These are phyloP conservation scores for Angophora floribunda DNA, from an alignment of 345 rosid species.

Conservation along the genomic window DNA sequence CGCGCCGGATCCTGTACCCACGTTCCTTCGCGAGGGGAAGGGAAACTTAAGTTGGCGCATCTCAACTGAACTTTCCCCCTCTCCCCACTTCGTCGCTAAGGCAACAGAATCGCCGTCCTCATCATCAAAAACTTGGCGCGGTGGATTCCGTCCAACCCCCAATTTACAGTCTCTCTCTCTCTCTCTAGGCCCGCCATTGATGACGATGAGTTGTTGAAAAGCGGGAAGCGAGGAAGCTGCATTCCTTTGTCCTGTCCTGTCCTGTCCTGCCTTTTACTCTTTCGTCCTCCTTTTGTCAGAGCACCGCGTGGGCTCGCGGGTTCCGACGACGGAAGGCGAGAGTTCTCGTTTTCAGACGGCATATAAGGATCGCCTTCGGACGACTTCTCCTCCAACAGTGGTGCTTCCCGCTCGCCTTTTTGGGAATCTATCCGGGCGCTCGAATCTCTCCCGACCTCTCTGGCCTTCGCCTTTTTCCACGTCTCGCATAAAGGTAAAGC, in stretches of 20 bases:
- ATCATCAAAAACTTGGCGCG: neutral
- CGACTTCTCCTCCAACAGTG: neutral
- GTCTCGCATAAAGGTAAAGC: neutral
- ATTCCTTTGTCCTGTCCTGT: neutral
- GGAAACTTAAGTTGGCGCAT: neutral
- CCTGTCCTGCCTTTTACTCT: neutral
- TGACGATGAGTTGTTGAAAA: neutral
- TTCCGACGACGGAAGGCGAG: too few species aligned
- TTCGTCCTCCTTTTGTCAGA: neutral
- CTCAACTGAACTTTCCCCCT: neutral
- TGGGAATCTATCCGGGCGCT: neutral
- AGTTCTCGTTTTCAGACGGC: neutral
- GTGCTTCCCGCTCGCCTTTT: neutral
- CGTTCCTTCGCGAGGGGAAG: neutral
- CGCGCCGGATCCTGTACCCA: neutral
- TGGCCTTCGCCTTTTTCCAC: neutral
- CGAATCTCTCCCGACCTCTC: neutral
- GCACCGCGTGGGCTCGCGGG: neutral
- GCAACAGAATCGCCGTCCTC: neutral
- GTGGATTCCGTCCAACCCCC: neutral
- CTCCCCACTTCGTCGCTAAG: neutral
- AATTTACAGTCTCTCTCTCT: neutral
- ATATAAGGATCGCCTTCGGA: neutral
- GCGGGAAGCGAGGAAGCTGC: neutral
- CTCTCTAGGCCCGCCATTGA: neutral